These are phyloP conservation scores for Carex kokanica DNA, from an alignment of 176 grass and related monocot genomes.

Conservation along the genomic window DNA sequence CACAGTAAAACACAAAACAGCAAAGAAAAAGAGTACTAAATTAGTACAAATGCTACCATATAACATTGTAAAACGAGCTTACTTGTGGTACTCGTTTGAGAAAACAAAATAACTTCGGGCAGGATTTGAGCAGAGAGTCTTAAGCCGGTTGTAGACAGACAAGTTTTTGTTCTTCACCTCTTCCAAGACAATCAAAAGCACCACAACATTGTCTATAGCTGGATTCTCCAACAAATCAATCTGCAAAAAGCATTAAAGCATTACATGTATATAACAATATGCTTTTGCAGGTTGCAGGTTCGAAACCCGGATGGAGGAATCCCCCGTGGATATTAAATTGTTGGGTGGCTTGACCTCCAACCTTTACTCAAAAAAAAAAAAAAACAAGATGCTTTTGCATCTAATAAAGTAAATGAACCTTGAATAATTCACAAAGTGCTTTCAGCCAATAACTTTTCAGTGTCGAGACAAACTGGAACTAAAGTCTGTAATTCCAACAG, in stretches of 20 bases:
- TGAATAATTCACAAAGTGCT: not conserved
- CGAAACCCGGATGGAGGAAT: too few relatives aligned
- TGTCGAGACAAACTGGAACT: not conserved
- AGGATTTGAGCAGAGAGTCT: slow-evolving; percentile 71
- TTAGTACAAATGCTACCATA: not conserved
- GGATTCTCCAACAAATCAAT: slow-evolving; percentile 94
- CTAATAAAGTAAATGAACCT: not conserved
- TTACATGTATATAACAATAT: not conserved
- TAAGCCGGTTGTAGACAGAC: slow-evolving; percentile 78
- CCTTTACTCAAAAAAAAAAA: too few relatives aligned
- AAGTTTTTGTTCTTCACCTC: slow-evolving; percentile 97
- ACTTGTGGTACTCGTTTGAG: slow-evolving; percentile 88
- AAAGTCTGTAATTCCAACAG: not conserved
- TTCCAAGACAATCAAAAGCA: slow-evolving; percentile 81
- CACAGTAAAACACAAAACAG: not conserved
- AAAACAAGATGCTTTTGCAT: not conserved
- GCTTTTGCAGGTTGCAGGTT: too few relatives aligned
- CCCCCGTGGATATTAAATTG: too few relatives aligned
- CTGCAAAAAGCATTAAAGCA: slow-evolving; percentile 26
- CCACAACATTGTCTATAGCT: slow-evolving; percentile 76
- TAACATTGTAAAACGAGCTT: not conserved
- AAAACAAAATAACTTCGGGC: slow-evolving; percentile 84
- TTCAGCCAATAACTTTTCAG: not conserved
- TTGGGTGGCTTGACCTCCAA: too few relatives aligned
- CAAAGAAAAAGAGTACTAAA: not conserved